phyloP scores from a whole-genome alignment of 225 moss, liverwort and hornwort species.

The Takakia lepidozioides region DNA sequence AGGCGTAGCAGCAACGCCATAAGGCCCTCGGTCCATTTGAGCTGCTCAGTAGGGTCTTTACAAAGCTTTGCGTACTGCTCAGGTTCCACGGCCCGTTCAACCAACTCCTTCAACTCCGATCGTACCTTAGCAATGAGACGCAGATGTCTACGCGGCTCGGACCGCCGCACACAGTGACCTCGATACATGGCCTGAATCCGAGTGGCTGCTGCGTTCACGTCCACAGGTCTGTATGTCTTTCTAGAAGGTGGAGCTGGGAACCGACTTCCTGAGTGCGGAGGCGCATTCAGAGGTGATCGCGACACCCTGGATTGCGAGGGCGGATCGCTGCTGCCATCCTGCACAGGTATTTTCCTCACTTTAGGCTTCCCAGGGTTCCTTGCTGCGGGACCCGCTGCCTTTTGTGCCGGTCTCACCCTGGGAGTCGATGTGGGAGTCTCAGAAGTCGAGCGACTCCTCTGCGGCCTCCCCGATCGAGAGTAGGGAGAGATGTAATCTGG shows the following conservation, averaged over 20 bases:
- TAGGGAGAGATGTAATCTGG: conserved; percentile 2
- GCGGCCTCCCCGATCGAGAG: conserved; percentile 1
- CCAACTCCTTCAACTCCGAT: conserved; percentile 16
- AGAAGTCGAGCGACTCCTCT: neutral
- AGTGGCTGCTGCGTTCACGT: conserved; percentile 21
- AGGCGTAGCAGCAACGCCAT: conserved; percentile 36
- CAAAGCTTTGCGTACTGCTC: conserved; percentile 22
- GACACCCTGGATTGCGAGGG: neutral
- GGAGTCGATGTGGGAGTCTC: neutral
- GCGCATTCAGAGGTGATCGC: neutral
- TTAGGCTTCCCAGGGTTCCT: neutral
- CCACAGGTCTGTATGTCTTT: conserved; percentile 3
- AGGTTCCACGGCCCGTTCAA: conserved; percentile 3
- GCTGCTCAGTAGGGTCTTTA: conserved; percentile 29
- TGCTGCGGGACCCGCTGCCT: no score
- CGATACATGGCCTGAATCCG: conserved; percentile 37
- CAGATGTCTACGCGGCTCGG: conserved; percentile 30
- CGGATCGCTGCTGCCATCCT: conserved; percentile 7
- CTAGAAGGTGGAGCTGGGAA: no score
- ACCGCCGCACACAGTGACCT: conserved; percentile 30
- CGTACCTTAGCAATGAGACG: conserved; percentile 16
- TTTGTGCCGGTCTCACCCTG: no score
- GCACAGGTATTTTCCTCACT: conserved; percentile 19
- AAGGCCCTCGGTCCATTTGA: conserved; percentile 30
- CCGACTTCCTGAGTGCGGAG: no score